A percentile compares a stretch with the other conserved stretches of the same genome.
Evolutionary conservation across 2,329 filamentous ascomycete species (phyloP).

Genomic region (Exophiala alcalophila): DNA sequence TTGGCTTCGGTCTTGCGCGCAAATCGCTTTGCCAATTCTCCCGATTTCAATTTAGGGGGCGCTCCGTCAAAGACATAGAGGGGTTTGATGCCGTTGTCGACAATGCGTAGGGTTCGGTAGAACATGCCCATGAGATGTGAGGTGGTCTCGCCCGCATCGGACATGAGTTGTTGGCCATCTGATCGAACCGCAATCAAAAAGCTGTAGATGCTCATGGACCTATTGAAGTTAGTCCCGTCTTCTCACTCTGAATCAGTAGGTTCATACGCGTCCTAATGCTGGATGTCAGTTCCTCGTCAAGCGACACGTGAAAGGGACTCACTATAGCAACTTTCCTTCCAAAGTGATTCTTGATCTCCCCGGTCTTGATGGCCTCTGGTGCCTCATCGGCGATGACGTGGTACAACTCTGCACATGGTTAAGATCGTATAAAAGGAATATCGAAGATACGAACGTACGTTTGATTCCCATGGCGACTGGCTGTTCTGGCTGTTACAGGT

Average conservation of each 20-base stretch:
- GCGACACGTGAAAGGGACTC: constrained; percentile 42
- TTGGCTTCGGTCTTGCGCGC: constrained; percentile 90
- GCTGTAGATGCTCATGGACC: constrained; percentile 98
- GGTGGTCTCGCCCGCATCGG: constrained; percentile 91
- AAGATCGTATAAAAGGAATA: constrained; percentile 10
- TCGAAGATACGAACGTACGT: constrained; percentile 41
- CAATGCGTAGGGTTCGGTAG: constrained; percentile 95
- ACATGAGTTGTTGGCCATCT: constrained; percentile 93
- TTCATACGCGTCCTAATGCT: constrained; percentile 45
- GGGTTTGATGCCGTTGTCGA: constrained; percentile 98
- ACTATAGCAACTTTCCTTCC: constrained; percentile 97
- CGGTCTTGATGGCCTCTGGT: constrained; percentile 91
- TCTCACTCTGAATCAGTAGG: not conserved
- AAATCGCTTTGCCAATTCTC: constrained; percentile 92
- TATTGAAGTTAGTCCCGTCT: constrained; percentile 36
- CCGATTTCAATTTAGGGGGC: constrained; percentile 94
- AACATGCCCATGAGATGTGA: constrained; percentile 99
- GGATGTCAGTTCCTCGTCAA: constrained; percentile 6
- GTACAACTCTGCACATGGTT: constrained; percentile 57
- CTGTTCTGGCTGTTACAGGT: not conserved
- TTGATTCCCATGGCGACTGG: constrained; percentile 49
- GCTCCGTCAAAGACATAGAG: constrained; percentile 97
- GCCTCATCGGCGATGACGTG: constrained; percentile 86
- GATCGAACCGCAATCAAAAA: constrained; percentile 97
- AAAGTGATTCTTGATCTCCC: constrained; percentile 98